Percentiles rank a stretch among this genome's conserved stretches.
These are phyloP conservation scores for Aspergillus sp. DNA, from an alignment of 2,329 filamentous ascomycete genomes.

Conservation along the genomic window DNA sequence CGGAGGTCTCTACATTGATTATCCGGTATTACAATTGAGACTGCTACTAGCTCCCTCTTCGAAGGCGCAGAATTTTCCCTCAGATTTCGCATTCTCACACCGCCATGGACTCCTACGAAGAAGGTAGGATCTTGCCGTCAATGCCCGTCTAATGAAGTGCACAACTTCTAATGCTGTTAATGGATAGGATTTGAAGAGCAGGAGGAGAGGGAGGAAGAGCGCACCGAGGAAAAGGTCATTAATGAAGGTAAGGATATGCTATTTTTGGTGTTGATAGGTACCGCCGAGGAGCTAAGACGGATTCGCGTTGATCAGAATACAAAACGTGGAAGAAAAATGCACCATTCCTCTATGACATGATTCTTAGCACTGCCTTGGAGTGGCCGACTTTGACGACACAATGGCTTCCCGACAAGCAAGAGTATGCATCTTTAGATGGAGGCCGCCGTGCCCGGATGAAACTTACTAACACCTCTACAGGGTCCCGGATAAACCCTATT, in stretches of 20 bases:
- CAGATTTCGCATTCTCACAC: background rate
- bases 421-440: constrained; percentile 37
- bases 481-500: constrained; percentile 76
- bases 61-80: constrained; percentile 1
- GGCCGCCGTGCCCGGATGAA: background rate
- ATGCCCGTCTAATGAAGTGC: background rate
- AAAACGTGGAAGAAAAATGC: constrained; percentile 99
- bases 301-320: constrained; percentile 59
- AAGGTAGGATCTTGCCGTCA: constrained; percentile 17
- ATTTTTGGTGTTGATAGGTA: no score
- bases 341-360: constrained; percentile 96
- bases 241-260: constrained; percentile 62
- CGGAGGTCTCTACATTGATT: background rate
- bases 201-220: constrained; percentile 59
- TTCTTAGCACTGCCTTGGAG: constrained; percentile 85
- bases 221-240: constrained; percentile 75
- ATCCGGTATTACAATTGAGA: background rate
- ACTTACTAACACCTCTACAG: constrained; percentile 25
- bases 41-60: background rate
- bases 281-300: constrained; percentile 1
- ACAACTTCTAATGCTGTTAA: background rate
- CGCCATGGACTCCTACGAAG: constrained; percentile 30
- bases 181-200: constrained; percentile 29
- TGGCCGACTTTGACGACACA: constrained; percentile 97
- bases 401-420: constrained; percentile 94